Conservation (phyloP, 352 stramenopile genomes). For the Globisporangium paddicum region DNA sequence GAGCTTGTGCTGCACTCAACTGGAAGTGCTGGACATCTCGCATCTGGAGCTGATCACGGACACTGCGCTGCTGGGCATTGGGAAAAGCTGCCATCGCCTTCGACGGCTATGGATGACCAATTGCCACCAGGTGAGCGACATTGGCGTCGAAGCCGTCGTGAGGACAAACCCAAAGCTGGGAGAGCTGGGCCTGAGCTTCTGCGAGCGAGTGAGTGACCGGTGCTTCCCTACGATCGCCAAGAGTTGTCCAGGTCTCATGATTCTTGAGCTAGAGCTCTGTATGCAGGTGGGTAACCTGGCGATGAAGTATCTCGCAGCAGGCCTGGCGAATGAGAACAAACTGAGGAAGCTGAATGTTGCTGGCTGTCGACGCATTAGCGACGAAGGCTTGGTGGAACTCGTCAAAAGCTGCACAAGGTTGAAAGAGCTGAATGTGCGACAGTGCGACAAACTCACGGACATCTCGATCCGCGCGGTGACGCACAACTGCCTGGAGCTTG, state of each 20-base stretch:
- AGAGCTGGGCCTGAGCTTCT: conserved; percentile 57
- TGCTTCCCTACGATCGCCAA: conserved; percentile 50
- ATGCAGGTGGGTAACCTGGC: conserved; percentile 50
- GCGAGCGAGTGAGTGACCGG: conserved; percentile 60
- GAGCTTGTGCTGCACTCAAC: conserved; percentile 40
- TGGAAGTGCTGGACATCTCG: conserved; percentile 79
- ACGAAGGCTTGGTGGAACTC: conserved; percentile 75
- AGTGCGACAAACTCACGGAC: conserved; percentile 85
- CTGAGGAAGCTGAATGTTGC: conserved; percentile 69
- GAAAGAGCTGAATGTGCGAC: conserved; percentile 64
- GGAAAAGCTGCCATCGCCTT: conserved; percentile 47
- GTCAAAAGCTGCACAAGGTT: conserved; percentile 54
- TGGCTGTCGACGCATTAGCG: conserved; percentile 70
- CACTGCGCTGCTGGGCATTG: conserved; percentile 33
- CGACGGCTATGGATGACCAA: conserved; percentile 41
- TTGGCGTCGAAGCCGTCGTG: conserved; percentile 68
- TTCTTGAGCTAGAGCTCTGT: conserved; percentile 58
- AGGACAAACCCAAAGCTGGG: conserved; percentile 41
- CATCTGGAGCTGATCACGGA: conserved; percentile 67
- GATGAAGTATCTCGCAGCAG: conserved; percentile 50
- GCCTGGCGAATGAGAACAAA: conserved; percentile 34
- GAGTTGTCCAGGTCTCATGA: conserved; percentile 32
- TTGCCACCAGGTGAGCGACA: conserved; percentile 74
- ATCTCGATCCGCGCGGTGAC: conserved; percentile 59
- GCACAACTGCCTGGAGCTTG: conserved; percentile 82